phyloP scores from a whole-genome alignment of 257 asterid species.

The Hygrophila difformis region DNA sequence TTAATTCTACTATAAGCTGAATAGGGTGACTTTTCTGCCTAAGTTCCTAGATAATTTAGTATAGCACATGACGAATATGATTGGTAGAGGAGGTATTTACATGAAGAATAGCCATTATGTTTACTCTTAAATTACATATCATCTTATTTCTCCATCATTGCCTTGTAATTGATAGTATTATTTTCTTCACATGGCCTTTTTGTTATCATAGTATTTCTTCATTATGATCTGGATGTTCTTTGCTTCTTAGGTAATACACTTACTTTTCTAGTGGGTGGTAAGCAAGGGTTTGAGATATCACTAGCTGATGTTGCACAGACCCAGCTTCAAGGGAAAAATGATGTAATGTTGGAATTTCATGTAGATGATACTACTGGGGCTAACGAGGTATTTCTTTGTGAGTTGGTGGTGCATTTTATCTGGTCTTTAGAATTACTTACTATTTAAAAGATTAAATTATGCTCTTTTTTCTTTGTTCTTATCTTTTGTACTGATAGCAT shows the following conservation, averaged over 20 bases:
- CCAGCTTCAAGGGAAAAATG: constrained; percentile 96
- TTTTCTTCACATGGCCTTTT: too few species aligned
- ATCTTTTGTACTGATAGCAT: background rate
- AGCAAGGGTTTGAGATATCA: constrained; percentile 92
- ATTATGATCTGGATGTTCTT: too few species aligned
- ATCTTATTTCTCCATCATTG: background rate
- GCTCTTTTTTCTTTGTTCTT: background rate
- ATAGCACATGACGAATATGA: too few species aligned
- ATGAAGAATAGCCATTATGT: background rate
- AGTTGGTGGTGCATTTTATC: background rate
- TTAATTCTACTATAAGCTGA: too few species aligned
- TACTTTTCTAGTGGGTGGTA: constrained; percentile 69
- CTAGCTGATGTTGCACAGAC: constrained; percentile 96
- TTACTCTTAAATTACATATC: background rate
- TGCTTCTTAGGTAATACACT: constrained; percentile 60
- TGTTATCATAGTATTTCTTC: background rate
- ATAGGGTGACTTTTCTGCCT: too few species aligned
- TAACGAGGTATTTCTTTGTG: constrained; percentile 48
- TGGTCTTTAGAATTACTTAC: background rate
- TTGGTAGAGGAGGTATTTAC: background rate
- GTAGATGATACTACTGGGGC: constrained; percentile 97
- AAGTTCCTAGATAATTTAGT: too few species aligned
- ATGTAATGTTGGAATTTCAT: constrained; percentile 88
- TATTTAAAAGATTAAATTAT: too few species aligned
- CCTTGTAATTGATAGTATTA: background rate